Evolutionary conservation across 2,329 filamentous ascomycete species (phyloP), one percentile per base, ranked within the genome.

Genomic region (Pestalotiopsis sp.): DNA sequence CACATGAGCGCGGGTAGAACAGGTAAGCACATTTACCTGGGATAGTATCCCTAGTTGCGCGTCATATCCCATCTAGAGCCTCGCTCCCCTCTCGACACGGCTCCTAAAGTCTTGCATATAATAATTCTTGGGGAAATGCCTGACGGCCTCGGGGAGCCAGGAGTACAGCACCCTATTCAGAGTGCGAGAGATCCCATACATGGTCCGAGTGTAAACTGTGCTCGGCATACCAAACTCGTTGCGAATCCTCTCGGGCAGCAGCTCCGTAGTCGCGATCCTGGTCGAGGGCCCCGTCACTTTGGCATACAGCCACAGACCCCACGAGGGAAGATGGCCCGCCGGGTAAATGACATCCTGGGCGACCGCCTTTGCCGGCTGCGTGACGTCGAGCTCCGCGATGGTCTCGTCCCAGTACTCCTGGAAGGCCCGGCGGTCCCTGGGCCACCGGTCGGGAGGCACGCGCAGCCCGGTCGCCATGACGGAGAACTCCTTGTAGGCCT

Each of bases 401-500:
- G 58, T 24, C 30, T 35, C 2, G 26, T 64, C 59, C 66, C 66
- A 64, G 17, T 67, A 67, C 30, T 64, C 59, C 48, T 44, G 30
- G 52, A 67, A 67, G 3, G 30, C 67, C 9, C 22, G n/a, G 40
- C 65, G 57, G 26, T 65, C 63, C 26, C 22, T 5, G 13, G 69
- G 68, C 69, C 70, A 71, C 52, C 65, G 56, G 39, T 20, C 66
- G 22, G 60, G 66, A 7, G 70, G 69, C 30, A 71, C 68, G 39
- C 69, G 70, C 39, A 71, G 60, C 4, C 61, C 48, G 3, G 70
- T 71, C 2, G 66, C 69, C 30, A 71, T 60, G 63, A 70, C 64
- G 4, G 70, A 68, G 52, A 70, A 71, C 40, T 71, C 69, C 10
- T 64, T 58, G 59, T 68, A 68, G 4, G 67, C 66, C 44, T 55